Evolutionary conservation across 192 early-diverging fungal species (phyloP), one percentile per base, ranked within the genome.

Genomic region (Kickxella alabastrina): DNA sequence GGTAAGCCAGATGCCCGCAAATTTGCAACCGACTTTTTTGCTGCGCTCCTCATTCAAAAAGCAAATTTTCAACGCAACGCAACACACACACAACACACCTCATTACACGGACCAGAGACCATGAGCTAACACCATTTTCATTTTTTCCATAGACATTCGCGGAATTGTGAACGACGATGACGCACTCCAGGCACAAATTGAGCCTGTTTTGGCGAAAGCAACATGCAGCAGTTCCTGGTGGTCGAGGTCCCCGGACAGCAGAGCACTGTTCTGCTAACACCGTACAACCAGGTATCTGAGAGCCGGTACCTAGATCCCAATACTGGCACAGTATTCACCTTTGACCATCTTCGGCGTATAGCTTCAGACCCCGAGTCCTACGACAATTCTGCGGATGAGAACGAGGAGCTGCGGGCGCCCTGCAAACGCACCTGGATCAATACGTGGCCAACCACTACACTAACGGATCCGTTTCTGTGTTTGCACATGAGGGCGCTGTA

Each of bases 361-460:
- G 78, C 63, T 6, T 67, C 54, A 0, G 77, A 75, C 6, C 29
- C 54, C 21, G 39, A 50, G 19, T 43, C 42, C 3, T 52, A 22
- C 10, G 46, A 43, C 5, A 19, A n/a, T 0, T 39, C 21, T n/a
- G 51, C 21, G 13, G 26, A 9, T 3, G 52, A 47, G 31, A 40
- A 60, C 36, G 49, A 57, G 41, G 13, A 69, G 28, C 49, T 67
- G 22, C 62, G 83, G 7, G 42, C 43, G n/a, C 79, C 5, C 49
- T 96, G 45, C 87, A 99, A 17, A 57, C 61, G 21, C 80, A 83
- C 21, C 68, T 83, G 18, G 32, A 60, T 9, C 49, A 47, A 3
- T 97, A 97, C 43, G 79, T 89, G 3, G 45, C 53, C 9, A 84
- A 91, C 26, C 90, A 94, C 52, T 99, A 86, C 60, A 83, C 89